Evolutionary conservation across 2,329 filamentous ascomycete species (phyloP), one percentile per base, ranked within the genome.

Genomic region (Gremmenia infestans): DNA sequence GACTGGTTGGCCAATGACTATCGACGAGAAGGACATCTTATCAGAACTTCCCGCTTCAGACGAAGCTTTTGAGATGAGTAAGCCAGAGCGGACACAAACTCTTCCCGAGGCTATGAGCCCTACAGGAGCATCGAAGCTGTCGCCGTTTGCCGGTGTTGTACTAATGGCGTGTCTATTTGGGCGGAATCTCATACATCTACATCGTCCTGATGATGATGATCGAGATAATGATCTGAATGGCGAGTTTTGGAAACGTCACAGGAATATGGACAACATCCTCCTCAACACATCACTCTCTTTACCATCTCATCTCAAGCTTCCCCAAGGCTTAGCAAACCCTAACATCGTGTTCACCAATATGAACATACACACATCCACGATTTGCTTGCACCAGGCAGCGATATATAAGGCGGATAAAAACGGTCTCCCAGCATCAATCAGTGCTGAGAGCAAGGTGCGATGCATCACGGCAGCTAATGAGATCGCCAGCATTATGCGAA

Each of bases 321-420:
- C 94, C 0, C 74, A 76, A 15, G 91, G 90, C 0, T 74, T 96
- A 36, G 75, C 78, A 15, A 88, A 92, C 66, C 81, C 91, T 3
- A 97, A 97, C 61, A 85, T 93, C 53, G 85, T 97, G 4, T 97
- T 97, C 70, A 85, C 89, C 55, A 97, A 97, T 67, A 96, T 99
- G 91, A 91, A 89, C 68, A 91, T 99, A 35, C 92, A 97, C 70
- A 96, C 94, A 0, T 96, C 92, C 1, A 91, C 91, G 1, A 97
- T 99, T 53, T 97, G 93, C 71, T 77, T 99, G n/a, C 94, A 99
- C 68, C 94, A 99, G 74, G 94, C 93, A 2, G 94, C 94, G 25
- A 97, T 99, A 19, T 97, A 93, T 79, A 97, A 97, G 70, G 91
- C 92, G 0, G 93, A 97, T 66, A 94, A 91, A 73, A 88, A 96